These are phyloP conservation scores for Wallacemonas collosoma DNA, from an alignment of 208 protist genomes.

Conservation along the genomic window DNA sequence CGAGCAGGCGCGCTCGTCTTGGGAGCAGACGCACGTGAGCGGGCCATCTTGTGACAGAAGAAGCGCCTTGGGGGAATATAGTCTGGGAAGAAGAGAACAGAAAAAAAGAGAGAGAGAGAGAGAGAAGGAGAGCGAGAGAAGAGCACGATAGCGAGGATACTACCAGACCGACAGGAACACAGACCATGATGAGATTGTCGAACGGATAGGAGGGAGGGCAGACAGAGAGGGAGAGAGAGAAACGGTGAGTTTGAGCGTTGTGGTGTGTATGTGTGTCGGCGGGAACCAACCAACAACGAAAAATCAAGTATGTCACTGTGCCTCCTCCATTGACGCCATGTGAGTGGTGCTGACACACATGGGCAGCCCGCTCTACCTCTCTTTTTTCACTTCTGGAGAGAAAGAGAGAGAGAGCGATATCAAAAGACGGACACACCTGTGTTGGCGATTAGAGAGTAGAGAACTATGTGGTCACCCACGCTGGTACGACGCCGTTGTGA, in stretches of 20 bases:
- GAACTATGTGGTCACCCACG: too few relatives aligned
- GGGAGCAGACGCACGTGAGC: constrained; percentile 24
- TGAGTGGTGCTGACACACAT: not conserved
- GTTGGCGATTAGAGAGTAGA: too few relatives aligned
- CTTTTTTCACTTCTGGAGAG: not conserved
- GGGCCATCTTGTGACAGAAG: constrained; percentile 16
- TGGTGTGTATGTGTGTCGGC: too few relatives aligned
- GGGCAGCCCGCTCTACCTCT: constrained; percentile 11
- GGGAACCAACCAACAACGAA: too few relatives aligned
- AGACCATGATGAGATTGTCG: too few relatives aligned
- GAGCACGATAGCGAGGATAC: not conserved
- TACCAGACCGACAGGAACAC: too few relatives aligned
- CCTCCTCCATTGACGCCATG: too few relatives aligned
- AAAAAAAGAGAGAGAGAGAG: constrained; percentile 6
- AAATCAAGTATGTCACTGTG: too few relatives aligned
- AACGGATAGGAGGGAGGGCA: too few relatives aligned
- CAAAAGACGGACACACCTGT: not conserved
- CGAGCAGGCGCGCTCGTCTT: constrained; percentile 15
- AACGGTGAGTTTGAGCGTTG: too few relatives aligned
- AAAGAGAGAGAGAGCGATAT: not conserved
- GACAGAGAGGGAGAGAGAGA: too few relatives aligned
- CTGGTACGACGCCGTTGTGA: too few relatives aligned
- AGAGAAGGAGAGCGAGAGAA: constrained; percentile 1
- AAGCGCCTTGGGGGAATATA: not conserved
- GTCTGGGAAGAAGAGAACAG: not conserved